phyloP scores from a whole-genome alignment of 164 flowering plant genomes.

The Piper longum region DNA sequence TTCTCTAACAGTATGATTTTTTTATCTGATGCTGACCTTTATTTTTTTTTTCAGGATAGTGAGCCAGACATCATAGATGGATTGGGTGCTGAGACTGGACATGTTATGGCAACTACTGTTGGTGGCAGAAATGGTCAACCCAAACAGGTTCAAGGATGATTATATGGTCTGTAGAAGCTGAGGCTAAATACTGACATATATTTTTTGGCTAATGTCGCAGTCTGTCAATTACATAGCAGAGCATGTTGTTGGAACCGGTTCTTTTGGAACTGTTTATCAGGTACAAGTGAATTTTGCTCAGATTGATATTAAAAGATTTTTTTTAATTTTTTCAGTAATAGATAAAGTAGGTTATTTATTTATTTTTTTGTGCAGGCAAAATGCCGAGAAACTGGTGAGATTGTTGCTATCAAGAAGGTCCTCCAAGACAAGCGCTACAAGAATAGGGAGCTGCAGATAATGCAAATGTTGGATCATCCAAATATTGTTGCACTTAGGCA shows the following conservation, averaged over 20 bases:
- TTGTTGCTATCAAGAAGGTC: conserved; percentile 93
- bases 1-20: not conserved
- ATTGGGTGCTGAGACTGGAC: conserved; percentile 82
- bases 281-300: conserved; percentile 17
- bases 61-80: conserved; percentile 86
- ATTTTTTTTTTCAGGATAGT: conserved; percentile 49
- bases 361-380: conserved; percentile 46
- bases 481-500: conserved; percentile 82
- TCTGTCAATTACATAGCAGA: conserved; percentile 74
- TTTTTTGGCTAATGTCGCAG: conserved; percentile 24
- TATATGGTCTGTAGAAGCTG: conserved; percentile 1
- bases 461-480: conserved; percentile 97
- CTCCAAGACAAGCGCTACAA: conserved; percentile 96
- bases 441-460: conserved; percentile 89
- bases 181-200: conserved; percentile 1
- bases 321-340: not conserved
- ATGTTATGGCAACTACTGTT: conserved; percentile 62
- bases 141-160: conserved; percentile 47
- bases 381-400: conserved; percentile 92
- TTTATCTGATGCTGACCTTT: not conserved
- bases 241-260: conserved; percentile 95
- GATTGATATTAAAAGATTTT: not conserved
- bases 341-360: not conserved
- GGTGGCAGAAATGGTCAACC: conserved; percentile 85
- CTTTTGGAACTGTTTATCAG: conserved; percentile 91